phyloP scores from a whole-genome alignment of 192 early-diverging fungal genomes.

The Ambispora gerdemannii region DNA sequence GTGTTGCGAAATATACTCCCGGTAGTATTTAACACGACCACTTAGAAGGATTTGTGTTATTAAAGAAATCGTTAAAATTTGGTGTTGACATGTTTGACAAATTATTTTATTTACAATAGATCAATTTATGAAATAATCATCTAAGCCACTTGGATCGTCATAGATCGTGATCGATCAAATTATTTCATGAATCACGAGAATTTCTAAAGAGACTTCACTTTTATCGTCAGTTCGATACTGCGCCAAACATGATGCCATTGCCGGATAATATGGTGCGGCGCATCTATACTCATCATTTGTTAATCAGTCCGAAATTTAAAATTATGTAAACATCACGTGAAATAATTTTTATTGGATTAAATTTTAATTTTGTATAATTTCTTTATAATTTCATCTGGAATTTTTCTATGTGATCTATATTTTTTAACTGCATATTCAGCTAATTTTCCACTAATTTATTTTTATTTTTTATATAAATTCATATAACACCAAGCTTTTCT shows the following conservation, averaged over 20 bases:
- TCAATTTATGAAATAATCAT: no score
- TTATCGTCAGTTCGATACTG: no score
- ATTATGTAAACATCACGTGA: not conserved
- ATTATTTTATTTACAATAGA: no score
- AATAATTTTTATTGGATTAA: not conserved
- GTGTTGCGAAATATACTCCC: slow-evolving; percentile 26
- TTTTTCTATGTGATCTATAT: slow-evolving; percentile 24
- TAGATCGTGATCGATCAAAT: no score
- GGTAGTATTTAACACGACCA: slow-evolving; percentile 24
- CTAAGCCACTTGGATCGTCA: no score
- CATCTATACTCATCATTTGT: slow-evolving; percentile 13
- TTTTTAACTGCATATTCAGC: slow-evolving; percentile 28
- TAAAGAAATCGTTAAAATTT: slow-evolving; percentile 21
- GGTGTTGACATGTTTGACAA: not conserved
- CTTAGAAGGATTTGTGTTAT: slow-evolving; percentile 21
- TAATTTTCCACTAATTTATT: not conserved
- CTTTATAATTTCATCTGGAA: not conserved
- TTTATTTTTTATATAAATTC: slow-evolving; percentile 13
- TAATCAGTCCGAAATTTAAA: slow-evolving; percentile 1
- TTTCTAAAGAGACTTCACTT: no score
- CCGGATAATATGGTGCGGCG: not conserved
- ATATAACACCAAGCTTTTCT: slow-evolving; percentile 9
- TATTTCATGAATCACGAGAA: no score
- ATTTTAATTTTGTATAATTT: slow-evolving; percentile 15
- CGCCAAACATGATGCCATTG: no score